A percentile compares a stretch with the other conserved stretches of the same genome.
These are phyloP conservation scores for Penicillium corylophilum DNA, from an alignment of 2,329 filamentous ascomycete species.

Conservation along the genomic window DNA sequence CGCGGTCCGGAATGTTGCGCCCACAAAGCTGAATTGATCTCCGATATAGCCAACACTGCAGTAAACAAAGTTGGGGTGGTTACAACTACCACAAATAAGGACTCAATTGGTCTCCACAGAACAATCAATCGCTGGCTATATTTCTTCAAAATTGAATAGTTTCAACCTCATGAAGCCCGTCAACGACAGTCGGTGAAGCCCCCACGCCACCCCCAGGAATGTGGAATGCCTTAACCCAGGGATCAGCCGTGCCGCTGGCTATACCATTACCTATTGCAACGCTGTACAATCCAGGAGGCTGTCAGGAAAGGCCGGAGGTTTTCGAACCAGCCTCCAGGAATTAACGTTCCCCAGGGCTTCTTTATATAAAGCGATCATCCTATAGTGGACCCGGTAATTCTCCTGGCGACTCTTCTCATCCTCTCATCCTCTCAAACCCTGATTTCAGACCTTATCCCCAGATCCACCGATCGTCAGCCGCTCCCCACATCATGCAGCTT, in stretches of 20 bases:
- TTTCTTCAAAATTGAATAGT: neutral
- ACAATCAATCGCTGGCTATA: too few species aligned
- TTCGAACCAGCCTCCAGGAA: conserved; percentile 4
- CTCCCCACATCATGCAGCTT: conserved; percentile 21
- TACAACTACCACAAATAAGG: neutral
- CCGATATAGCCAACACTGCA: neutral
- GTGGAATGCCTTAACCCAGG: conserved; percentile 17
- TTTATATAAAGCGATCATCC: conserved; percentile 10
- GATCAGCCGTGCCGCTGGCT: conserved; percentile 6
- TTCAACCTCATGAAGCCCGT: neutral
- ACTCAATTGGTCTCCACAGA: neutral
- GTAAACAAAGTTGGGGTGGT: neutral
- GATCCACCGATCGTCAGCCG: neutral
- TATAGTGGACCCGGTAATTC: neutral
- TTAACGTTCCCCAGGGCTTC: neutral
- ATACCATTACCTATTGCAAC: conserved; percentile 4
- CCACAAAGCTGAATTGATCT: neutral
- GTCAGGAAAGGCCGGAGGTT: neutral
- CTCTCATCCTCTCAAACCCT: neutral
- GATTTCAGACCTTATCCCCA: neutral
- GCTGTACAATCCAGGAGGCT: conserved; percentile 13
- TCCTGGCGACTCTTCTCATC: neutral
- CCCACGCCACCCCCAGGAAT: conserved; percentile 8
- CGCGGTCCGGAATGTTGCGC: conserved; percentile 3
- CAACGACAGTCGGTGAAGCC: neutral